These are phyloP conservation scores for Oryza meridionalis DNA, from an alignment of 176 grass and related monocot species.

Conservation along the genomic window DNA sequence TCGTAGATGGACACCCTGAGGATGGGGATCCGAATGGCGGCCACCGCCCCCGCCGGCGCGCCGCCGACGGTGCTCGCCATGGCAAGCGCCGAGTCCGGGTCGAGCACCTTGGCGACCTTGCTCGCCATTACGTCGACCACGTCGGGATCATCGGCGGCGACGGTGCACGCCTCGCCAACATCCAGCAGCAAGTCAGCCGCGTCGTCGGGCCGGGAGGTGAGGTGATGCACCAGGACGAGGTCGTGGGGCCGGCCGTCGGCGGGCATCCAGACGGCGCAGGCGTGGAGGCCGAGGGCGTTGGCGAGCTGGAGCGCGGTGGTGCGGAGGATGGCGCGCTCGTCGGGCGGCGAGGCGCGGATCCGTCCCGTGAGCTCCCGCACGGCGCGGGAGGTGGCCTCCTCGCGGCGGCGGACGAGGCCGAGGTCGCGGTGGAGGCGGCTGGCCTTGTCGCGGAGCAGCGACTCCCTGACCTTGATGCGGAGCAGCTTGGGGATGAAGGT, in stretches of 20 bases:
- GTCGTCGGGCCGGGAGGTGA: slow-evolving; percentile 32
- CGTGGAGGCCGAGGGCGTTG: slow-evolving; percentile 51
- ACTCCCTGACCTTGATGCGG: slow-evolving; percentile 65
- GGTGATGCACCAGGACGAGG: slow-evolving; percentile 54
- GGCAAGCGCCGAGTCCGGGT: slow-evolving; percentile 44
- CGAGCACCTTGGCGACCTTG: slow-evolving; percentile 55
- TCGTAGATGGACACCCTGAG: slow-evolving; percentile 50
- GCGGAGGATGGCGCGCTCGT: slow-evolving; percentile 57
- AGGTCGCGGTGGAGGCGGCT: slow-evolving; percentile 59
- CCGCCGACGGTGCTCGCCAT: slow-evolving; percentile 43
- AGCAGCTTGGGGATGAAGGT: slow-evolving; percentile 65
- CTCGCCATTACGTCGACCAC: slow-evolving; percentile 48
- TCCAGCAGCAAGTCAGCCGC: neutral
- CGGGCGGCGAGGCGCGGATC: slow-evolving; percentile 46
- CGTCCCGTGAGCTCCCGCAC: slow-evolving; percentile 53
- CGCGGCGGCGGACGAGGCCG: slow-evolving; percentile 50
- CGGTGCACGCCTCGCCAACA: neutral
- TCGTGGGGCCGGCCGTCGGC: slow-evolving; percentile 1
- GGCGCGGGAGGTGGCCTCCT: slow-evolving; percentile 66
- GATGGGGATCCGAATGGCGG: slow-evolving; percentile 64
- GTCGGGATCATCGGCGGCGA: slow-evolving; percentile 51
- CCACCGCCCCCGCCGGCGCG: slow-evolving; percentile 31
- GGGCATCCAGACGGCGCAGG: slow-evolving; percentile 81
- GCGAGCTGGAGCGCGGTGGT: slow-evolving; percentile 79
- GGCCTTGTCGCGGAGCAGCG: slow-evolving; percentile 56